Percentiles rank a stretch among this genome's conserved stretches.
phyloP scores from a whole-genome alignment of 2,329 filamentous ascomycete species.

The Pezicula radicicola region DNA sequence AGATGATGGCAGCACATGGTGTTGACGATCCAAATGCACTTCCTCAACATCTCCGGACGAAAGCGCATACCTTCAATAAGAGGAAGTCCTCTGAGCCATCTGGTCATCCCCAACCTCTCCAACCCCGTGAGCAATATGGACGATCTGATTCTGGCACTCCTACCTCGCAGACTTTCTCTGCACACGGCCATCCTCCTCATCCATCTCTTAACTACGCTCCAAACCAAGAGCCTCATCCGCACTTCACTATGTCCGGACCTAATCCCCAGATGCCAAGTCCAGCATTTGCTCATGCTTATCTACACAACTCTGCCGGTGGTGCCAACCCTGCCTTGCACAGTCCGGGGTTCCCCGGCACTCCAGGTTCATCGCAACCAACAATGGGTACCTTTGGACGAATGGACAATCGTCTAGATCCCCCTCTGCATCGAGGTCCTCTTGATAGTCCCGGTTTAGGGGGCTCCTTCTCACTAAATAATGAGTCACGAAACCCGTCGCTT shows the following conservation, averaged over 20 bases:
- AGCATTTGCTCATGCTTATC: conserved; percentile 27
- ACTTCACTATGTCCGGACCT: conserved; percentile 19
- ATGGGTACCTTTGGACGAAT: background rate
- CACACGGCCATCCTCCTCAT: conserved; percentile 24
- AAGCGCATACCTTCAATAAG: conserved; percentile 26
- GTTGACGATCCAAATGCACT: conserved; percentile 89
- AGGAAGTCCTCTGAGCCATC: conserved; percentile 28
- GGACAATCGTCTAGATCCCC: background rate
- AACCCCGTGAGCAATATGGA: conserved; percentile 23
- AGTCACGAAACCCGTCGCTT: background rate
- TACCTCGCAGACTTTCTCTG: conserved; percentile 22
- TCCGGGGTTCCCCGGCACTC: conserved; percentile 15
- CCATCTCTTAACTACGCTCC: conserved; percentile 17
- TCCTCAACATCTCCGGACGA: conserved; percentile 59
- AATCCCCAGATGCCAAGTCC: conserved; percentile 16
- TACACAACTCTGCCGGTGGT: conserved; percentile 15
- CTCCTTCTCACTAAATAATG: background rate
- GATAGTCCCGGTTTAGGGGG: background rate
- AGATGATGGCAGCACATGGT: conserved; percentile 83
- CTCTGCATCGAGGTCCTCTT: background rate
- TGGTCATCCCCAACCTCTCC: conserved; percentile 20
- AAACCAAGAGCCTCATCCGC: conserved; percentile 20
- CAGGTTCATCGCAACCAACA: conserved; percentile 9
- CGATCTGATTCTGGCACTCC: conserved; percentile 26
- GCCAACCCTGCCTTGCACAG: conserved; percentile 5